These are phyloP conservation scores for Spirogloea muscicola DNA, from an alignment of 139 green algal species.

Conservation along the genomic window DNA sequence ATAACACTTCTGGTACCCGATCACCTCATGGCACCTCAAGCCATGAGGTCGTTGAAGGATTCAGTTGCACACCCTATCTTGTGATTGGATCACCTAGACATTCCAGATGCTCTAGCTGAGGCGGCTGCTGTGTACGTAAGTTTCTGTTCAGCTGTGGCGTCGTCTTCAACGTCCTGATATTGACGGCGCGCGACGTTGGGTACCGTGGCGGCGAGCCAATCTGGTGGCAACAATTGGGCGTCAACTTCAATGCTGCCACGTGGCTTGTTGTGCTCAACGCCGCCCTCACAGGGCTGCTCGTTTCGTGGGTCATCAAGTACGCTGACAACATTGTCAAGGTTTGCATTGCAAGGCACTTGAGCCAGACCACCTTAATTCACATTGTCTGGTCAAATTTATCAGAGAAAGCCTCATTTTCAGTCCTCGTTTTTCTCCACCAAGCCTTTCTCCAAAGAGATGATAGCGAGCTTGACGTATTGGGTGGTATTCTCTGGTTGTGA, in stretches of 20 bases:
- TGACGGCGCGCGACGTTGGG: conserved; percentile 9
- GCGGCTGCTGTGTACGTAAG: background rate
- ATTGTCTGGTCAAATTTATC: background rate
- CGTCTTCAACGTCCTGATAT: conserved; percentile 4
- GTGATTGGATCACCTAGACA: background rate
- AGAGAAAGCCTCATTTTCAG: background rate
- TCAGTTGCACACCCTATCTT: background rate
- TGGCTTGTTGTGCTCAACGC: conserved; percentile 63
- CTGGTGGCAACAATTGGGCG: conserved; percentile 26
- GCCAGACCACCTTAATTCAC: background rate
- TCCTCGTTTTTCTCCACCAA: background rate
- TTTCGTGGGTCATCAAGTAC: conserved; percentile 74
- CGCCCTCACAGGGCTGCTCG: conserved; percentile 47
- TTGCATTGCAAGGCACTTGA: background rate
- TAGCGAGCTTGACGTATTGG: background rate
- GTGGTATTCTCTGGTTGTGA: background rate
- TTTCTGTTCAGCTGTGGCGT: background rate
- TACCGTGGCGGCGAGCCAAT: background rate
- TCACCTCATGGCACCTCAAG: background rate
- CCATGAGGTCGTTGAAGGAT: background rate
- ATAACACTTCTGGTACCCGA: background rate
- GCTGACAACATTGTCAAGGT: conserved; percentile 65
- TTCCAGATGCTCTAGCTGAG: background rate
- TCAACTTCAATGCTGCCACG: conserved; percentile 54
- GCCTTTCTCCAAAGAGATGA: background rate